These are phyloP conservation scores for Pseudozyma sp. DNA, from an alignment of 1,284 basidiomycete species.

Conservation along the genomic window DNA sequence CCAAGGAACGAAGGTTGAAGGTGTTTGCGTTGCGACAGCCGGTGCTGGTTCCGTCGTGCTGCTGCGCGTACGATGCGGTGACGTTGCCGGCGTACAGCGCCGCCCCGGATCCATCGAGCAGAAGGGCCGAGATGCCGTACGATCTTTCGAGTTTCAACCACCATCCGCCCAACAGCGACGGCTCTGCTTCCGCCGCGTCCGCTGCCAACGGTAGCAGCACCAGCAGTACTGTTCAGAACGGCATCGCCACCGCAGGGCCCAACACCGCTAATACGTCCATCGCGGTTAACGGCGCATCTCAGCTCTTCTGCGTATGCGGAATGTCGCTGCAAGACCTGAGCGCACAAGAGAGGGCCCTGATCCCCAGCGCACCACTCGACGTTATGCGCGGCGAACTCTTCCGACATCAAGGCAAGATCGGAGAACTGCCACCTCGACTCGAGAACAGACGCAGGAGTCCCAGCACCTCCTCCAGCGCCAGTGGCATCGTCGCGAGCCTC, in stretches of 20 bases:
- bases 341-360: conserved; percentile 59
- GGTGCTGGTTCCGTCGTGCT: conserved; percentile 62
- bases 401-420: conserved; percentile 61
- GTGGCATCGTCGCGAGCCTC: conserved; percentile 36
- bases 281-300: conserved; percentile 50
- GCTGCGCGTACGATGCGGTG: conserved; percentile 67
- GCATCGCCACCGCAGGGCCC: conserved; percentile 6
- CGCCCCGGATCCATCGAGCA: conserved; percentile 28
- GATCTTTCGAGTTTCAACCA: conserved; percentile 40
- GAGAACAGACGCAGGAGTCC: conserved; percentile 17
- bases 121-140: conserved; percentile 55
- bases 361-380: conserved; percentile 54
- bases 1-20: conserved; percentile 58
- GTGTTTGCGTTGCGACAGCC: conserved; percentile 67
- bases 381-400: conserved; percentile 50
- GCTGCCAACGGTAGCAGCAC: neutral
- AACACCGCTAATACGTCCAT: conserved; percentile 47
- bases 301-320: conserved; percentile 68
- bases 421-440: conserved; percentile 50
- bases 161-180: conserved; percentile 21
- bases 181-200: conserved; percentile 3
- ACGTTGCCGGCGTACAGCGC: conserved; percentile 63
- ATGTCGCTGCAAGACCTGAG: conserved; percentile 62
- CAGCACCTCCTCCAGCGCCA: conserved; percentile 6
- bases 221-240: neutral